Percentiles rank a stretch among this genome's conserved stretches.
Conservation (phyloP, 2,329 filamentous ascomycete species). For the Pezizomycotina sp. region DNA sequence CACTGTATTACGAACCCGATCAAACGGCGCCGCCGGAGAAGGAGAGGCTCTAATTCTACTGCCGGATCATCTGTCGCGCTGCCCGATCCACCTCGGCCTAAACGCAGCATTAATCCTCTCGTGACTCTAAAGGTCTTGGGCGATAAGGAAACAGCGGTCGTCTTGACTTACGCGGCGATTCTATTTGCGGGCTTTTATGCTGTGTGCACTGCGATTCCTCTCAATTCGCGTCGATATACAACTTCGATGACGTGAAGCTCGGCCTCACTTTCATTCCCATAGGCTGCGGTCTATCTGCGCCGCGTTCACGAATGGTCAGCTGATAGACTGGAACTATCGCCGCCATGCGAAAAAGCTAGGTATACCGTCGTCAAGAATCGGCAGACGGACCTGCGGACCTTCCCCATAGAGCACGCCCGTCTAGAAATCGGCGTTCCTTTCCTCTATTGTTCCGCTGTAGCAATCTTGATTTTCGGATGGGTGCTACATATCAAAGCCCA, state of each 20-base stretch:
- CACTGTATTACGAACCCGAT: constrained; percentile 30
- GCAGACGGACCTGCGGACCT: constrained; percentile 36
- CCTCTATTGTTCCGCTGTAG: constrained; percentile 38
- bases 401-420: constrained; percentile 41
- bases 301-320: constrained; percentile 31
- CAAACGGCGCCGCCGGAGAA: constrained; percentile 6
- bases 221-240: constrained; percentile 37
- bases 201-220: constrained; percentile 37
- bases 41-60: constrained; percentile 1
- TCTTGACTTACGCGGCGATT: constrained; percentile 38
- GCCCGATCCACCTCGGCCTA: constrained; percentile 33
- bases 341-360: constrained; percentile 46
- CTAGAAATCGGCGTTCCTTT: constrained; percentile 39
- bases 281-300: constrained; percentile 9
- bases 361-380: constrained; percentile 45
- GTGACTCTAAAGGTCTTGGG: constrained; percentile 31
- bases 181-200: constrained; percentile 43
- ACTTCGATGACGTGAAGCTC: constrained; percentile 31
- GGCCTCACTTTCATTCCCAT: constrained; percentile 13
- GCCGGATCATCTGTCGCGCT: not conserved
- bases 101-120: constrained; percentile 40
- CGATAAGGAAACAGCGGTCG: constrained; percentile 32
- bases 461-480: constrained; percentile 43
- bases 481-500: constrained; percentile 36
- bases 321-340: constrained; percentile 58